Percentiles rank a stretch among this genome's conserved stretches.
These are phyloP conservation scores for Microascus cirrosus DNA, from an alignment of 2,329 filamentous ascomycete species.

Conservation along the genomic window DNA sequence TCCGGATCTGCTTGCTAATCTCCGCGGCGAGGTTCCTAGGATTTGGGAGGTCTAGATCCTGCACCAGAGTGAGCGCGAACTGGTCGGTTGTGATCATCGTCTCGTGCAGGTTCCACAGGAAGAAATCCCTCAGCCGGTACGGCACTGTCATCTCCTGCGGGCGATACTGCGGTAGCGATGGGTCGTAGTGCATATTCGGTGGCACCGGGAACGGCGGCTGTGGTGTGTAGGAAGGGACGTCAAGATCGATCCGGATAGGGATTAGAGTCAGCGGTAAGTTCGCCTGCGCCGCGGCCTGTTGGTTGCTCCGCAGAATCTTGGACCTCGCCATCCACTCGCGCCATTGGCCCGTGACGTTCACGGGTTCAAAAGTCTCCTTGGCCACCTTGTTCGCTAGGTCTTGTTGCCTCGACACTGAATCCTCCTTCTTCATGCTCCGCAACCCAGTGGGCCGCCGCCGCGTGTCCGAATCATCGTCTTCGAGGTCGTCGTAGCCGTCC, in stretches of 20 bases:
- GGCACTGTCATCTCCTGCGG: conserved; percentile 69
- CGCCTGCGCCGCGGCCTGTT: conserved; percentile 53
- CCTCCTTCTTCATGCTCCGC: conserved; percentile 71
- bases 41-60: conserved; percentile 85
- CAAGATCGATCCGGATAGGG: conserved; percentile 91
- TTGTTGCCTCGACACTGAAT: conserved; percentile 46
- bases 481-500: conserved; percentile 77
- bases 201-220: conserved; percentile 53
- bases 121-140: conserved; percentile 87
- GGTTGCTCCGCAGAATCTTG: conserved; percentile 39
- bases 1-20: conserved; percentile 88
- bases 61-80: conserved; percentile 82
- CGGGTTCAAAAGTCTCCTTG: conserved; percentile 68
- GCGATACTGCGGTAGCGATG: conserved; percentile 67
- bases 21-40: conserved; percentile 58
- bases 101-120: conserved; percentile 96
- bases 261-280: conserved; percentile 81
- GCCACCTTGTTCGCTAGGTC: conserved; percentile 67
- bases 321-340: conserved; percentile 89
- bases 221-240: conserved; percentile 69
- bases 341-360: conserved; percentile 83
- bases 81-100: conserved; percentile 88
- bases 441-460: conserved; percentile 74
- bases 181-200: conserved; percentile 47
- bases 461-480: conserved; percentile 62